Evolutionary conservation across 495 filamentous ascomycete genomes (phyloP).

Genomic region (Penicillium arizonense): DNA sequence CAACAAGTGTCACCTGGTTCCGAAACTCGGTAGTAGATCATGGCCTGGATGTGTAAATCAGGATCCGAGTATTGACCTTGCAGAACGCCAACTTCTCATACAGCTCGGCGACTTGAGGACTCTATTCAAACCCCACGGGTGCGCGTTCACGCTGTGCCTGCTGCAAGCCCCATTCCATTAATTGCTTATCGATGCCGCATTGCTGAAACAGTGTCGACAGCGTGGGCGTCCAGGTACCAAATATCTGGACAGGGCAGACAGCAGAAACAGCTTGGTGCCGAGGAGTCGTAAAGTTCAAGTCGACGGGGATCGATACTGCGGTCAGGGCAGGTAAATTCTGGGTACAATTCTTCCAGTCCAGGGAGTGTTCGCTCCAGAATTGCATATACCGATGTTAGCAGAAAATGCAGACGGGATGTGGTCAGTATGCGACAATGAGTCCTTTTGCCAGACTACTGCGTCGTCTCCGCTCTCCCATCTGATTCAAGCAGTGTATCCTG

Average conservation of each 20-base stretch:
- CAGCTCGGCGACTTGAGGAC: neutral
- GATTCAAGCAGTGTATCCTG: neutral
- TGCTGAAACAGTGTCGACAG: constrained; percentile 23
- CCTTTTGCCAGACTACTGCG: constrained; percentile 2
- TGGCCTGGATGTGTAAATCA: constrained; percentile 3
- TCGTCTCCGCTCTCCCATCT: constrained; percentile 5
- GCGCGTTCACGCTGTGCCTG: constrained; percentile 10
- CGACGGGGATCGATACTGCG: constrained; percentile 10
- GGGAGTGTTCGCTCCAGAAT: constrained; percentile 7
- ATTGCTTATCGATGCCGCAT: constrained; percentile 23
- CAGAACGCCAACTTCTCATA: constrained; percentile 10
- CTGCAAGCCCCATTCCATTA: constrained; percentile 27
- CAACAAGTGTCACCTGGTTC: neutral
- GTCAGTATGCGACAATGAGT: constrained; percentile 5
- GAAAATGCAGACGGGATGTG: neutral
- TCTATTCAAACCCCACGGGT: constrained; percentile 7
- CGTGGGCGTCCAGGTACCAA: constrained; percentile 20
- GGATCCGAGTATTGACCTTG: neutral
- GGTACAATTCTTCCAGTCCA: neutral
- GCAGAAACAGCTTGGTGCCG: constrained; percentile 6
- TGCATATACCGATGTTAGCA: neutral
- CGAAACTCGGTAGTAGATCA: constrained; percentile 1
- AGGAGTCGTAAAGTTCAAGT: constrained; percentile 2
- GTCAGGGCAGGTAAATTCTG: constrained; percentile 7
- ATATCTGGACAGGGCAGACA: constrained; percentile 3